These are phyloP conservation scores for Coemansia sp. DNA, from an alignment of 192 early-diverging fungal genomes.

Conservation along the genomic window DNA sequence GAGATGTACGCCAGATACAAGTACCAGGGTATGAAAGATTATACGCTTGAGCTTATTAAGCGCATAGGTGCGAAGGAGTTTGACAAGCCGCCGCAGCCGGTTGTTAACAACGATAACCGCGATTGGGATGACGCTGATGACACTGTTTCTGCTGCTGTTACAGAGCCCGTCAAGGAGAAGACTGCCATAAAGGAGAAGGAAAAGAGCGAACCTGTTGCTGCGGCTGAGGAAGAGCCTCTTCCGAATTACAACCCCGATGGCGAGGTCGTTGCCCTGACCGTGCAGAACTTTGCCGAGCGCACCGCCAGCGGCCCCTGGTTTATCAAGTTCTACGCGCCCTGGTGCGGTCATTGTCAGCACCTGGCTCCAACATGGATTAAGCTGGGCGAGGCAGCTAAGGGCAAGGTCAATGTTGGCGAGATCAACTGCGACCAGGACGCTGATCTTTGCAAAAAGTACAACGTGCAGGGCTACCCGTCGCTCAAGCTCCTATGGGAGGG, in stretches of 20 bases:
- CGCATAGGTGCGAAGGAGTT: slow-evolving; percentile 30
- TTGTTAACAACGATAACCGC: slow-evolving; percentile 39
- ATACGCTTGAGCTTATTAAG: slow-evolving; percentile 40
- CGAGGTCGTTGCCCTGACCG: slow-evolving; percentile 56
- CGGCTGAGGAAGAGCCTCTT: not conserved
- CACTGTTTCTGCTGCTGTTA: not conserved
- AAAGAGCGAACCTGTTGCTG: not conserved
- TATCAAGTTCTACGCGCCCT: slow-evolving; percentile 85
- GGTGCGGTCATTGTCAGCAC: slow-evolving; percentile 84
- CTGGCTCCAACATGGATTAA: slow-evolving; percentile 78
- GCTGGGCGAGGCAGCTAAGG: slow-evolving; percentile 60
- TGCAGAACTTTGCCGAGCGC: slow-evolving; percentile 52
- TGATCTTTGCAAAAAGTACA: slow-evolving; percentile 60
- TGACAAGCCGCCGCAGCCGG: slow-evolving; percentile 21
- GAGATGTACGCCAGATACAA: slow-evolving; percentile 35
- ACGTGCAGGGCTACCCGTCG: slow-evolving; percentile 84
- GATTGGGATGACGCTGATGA: slow-evolving; percentile 29
- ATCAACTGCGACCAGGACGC: slow-evolving; percentile 78
- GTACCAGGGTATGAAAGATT: slow-evolving; percentile 33
- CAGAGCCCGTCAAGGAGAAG: not conserved
- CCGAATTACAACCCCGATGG: slow-evolving; percentile 54
- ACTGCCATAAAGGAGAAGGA: not conserved
- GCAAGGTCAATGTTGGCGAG: slow-evolving; percentile 76
- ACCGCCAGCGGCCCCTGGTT: slow-evolving; percentile 74
- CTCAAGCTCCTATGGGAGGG: slow-evolving; percentile 65